Base-by-base conservation (phyloP, 2,329 filamentous ascomycete species). In the Kalaharituber pfeilii region DNA sequence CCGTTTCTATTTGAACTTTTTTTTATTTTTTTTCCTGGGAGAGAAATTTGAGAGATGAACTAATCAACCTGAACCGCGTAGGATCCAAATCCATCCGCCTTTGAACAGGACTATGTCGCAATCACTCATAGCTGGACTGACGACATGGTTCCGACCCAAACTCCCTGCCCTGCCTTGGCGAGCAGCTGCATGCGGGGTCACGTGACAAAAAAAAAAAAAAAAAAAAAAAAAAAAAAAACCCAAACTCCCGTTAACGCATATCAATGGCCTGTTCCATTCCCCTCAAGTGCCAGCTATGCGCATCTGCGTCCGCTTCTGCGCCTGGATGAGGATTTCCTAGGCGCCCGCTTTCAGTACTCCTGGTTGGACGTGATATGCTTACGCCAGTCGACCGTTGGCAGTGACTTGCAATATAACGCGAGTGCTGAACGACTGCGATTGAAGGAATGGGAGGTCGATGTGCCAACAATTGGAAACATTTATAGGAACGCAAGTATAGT, bases 281-380 rank as follows among this genome's bases (percentile, higher is more conserved):
- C 33, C 4, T 3, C 4, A 39, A 18, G 33, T 1, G 4, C 33
- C 4, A 8, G 20, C n/a, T n/a, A n/a, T n/a, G n/a, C n/a, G n/a
- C n/a, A n/a, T n/a, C n/a, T n/a, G n/a, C n/a, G n/a, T n/a, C n/a
- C n/a, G 4, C 33, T 52, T 2, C n/a, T 42, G 25, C 3, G 13
- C 2, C n/a, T 52, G n/a, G 15, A 33, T 24, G n/a, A 52, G 9
- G 50, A 52, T 18, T 24, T 52, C 15, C 18, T 36, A 39, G 33
- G 5, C 5, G 15, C 13, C 7, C 13, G 33, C 8, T 13, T 18
- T 39, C 13, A 39, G 4, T 52, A 52, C 30, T 45, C n/a, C 29
- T 52, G 50, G 50, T 30, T 52, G 18, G 50, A 52, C 20, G 27
- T 52, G 5, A n/a, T 42, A 11, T 52, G 50, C 30, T 33, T 52